These are phyloP conservation scores for Physocladia obscura DNA, from an alignment of 192 early-diverging fungal genomes.

Conservation along the genomic window DNA sequence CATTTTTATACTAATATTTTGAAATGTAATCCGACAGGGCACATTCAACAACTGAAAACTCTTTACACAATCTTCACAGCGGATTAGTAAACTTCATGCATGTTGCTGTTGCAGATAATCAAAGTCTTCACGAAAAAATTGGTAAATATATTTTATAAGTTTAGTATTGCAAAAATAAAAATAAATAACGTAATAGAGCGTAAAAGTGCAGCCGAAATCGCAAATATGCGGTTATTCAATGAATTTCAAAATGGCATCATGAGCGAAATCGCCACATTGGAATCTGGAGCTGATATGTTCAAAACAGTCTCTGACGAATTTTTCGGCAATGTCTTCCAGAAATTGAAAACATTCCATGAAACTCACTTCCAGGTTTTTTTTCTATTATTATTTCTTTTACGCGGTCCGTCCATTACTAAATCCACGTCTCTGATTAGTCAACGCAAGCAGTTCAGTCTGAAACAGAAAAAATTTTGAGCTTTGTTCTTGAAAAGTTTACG, in stretches of 20 bases:
- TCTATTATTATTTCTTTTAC: neutral
- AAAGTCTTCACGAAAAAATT: slow-evolving; percentile 48
- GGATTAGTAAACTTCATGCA: slow-evolving; percentile 40
- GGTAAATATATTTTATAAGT: slow-evolving; percentile 11
- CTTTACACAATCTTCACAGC: slow-evolving; percentile 37
- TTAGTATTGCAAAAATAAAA: neutral
- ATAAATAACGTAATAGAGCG: slow-evolving; percentile 25
- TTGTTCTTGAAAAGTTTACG: neutral
- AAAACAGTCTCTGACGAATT: neutral
- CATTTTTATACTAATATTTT: neutral
- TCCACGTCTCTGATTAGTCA: too few species aligned
- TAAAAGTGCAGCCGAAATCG: slow-evolving; percentile 37
- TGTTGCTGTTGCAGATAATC: slow-evolving; percentile 40
- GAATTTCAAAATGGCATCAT: slow-evolving; percentile 43
- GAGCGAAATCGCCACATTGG: slow-evolving; percentile 31
- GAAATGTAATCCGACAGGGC: slow-evolving; percentile 25
- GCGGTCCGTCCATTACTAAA: neutral
- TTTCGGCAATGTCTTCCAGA: neutral
- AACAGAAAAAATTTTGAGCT: neutral
- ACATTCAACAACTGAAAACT: slow-evolving; percentile 40
- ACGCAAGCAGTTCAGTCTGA: neutral
- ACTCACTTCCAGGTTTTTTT: slow-evolving; percentile 11
- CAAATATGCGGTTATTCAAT: slow-evolving; percentile 40
- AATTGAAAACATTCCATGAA: neutral
- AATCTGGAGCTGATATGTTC: slow-evolving; percentile 1